phyloP scores from a whole-genome alignment of 2,329 filamentous ascomycete species.

The Ceratocystis albifundus region DNA sequence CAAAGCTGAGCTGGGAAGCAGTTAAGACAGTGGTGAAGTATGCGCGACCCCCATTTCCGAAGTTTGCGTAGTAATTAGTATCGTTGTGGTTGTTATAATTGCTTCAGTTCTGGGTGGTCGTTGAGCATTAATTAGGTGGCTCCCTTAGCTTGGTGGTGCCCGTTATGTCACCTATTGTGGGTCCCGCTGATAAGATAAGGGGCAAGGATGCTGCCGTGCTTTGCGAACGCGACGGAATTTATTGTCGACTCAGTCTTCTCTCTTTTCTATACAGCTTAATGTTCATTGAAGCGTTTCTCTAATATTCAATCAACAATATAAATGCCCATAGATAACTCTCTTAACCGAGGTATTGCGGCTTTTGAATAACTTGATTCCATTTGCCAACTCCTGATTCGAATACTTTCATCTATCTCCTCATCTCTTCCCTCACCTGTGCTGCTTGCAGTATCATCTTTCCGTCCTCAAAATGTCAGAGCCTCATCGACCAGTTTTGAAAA shows the following conservation, averaged over 20 bases:
- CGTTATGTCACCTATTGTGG: conserved; percentile 14
- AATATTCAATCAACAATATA: neutral
- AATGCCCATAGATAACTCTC: neutral
- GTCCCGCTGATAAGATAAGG: conserved; percentile 20
- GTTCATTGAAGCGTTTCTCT: neutral
- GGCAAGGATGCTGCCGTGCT: conserved; percentile 1
- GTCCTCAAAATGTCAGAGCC: conserved; percentile 20
- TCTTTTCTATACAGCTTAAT: neutral
- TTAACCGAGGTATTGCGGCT: neutral
- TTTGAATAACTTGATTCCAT: neutral
- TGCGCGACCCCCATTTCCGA: conserved; percentile 16
- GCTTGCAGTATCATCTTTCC: neutral
- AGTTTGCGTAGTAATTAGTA: conserved; percentile 9
- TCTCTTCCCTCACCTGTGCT: neutral
- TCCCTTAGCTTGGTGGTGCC: neutral
- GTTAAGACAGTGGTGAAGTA: conserved; percentile 20
- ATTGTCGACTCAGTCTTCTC: neutral
- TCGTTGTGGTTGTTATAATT: neutral
- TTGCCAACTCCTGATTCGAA: neutral
- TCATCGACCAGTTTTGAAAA: conserved; percentile 27
- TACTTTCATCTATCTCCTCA: neutral
- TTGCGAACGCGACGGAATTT: conserved; percentile 18
- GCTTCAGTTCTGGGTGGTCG: neutral
- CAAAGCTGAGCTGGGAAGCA: conserved; percentile 19
- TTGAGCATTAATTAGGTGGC: too few relatives aligned